Base-by-base conservation (phyloP, 192 early-diverging fungal species). In the Coemansia biformis region DNA sequence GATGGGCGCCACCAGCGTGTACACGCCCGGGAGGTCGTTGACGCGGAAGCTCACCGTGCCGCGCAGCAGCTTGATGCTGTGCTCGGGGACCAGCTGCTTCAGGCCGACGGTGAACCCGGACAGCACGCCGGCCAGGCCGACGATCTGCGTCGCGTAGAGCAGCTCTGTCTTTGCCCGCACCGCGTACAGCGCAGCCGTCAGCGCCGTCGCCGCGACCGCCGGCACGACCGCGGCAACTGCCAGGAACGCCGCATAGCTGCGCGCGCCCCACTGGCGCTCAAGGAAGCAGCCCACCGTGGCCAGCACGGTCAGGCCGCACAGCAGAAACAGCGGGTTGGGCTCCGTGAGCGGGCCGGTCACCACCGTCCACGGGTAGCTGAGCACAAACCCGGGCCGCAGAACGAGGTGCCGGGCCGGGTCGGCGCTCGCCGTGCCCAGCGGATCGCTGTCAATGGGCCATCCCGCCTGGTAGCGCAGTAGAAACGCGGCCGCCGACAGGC, bases 31-130 rank as follows among this genome's bases (percentile, higher is more conserved):
- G n/a, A 70, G 43, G 26, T 59, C 63, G 46, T 58, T 65, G 41
- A 61, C 45, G 32, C 90, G 86, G 44, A 95, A 73, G 6, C 84
- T 79, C 5, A 91, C 24, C 4, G 77, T 18, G 16, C 81, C 79
- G 22, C 68, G 69, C 45, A 84, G 77, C 12, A 92, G 43, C 46
- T 75, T 81, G 33, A 93, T 51, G 17, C 68, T 50, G 61, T 97
- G 88, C 46, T 97, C 94, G 0, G 94, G 94, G 14, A 93, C 79
- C 8, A 91, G 56, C 46, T 92, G 85, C 59, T 93, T 94, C 60
- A 94, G 91, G 12, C 86, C 87, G 19, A 94, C 86, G 2, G 90
- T 58, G 36, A 91, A 89, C 34, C 79, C 88, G 28, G 79, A 72
- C 12, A 90, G 48, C 6, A 94, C 59, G 23, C 64, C 85, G 22